Percentiles rank a stretch among this genome's conserved stretches.
phyloP scores from a whole-genome alignment of 495 filamentous ascomycete species.

The Aspergillus nanangensis region DNA sequence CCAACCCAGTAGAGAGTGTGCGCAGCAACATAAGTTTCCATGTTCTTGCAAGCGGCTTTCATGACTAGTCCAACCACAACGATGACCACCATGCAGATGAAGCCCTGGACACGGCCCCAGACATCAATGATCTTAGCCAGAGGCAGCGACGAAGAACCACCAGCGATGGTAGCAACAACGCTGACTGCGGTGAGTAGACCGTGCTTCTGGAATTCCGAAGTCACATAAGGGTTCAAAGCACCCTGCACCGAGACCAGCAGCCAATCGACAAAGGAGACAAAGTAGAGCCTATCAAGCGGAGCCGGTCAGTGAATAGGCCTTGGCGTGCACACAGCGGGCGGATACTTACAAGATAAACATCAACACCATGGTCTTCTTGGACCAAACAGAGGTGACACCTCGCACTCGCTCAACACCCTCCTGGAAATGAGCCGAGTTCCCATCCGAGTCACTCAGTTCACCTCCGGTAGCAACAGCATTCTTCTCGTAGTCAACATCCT shows the following conservation, averaged over 20 bases:
- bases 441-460: background rate
- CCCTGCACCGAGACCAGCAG: background rate
- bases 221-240: conserved; percentile 16
- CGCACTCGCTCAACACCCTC: background rate
- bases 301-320: background rate
- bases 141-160: conserved; percentile 56
- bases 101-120: conserved; percentile 54
- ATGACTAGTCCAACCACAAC: conserved; percentile 39
- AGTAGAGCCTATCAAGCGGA: background rate
- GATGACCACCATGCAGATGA: conserved; percentile 37
- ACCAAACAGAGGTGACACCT: background rate
- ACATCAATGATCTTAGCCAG: conserved; percentile 63
- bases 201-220: conserved; percentile 26
- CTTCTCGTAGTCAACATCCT: background rate
- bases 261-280: background rate
- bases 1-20: conserved; percentile 48
- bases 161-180: conserved; percentile 41
- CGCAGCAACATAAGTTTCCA: conserved; percentile 42
- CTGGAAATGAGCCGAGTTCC: background rate
- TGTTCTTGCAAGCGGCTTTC: conserved; percentile 44
- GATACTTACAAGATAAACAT: background rate
- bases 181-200: conserved; percentile 28
- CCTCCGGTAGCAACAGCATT: background rate
- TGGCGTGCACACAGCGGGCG: background rate
- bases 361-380: background rate